Base-by-base conservation (phyloP, 768 basidiomycete species). In the Stropharia rugosoannulata region DNA sequence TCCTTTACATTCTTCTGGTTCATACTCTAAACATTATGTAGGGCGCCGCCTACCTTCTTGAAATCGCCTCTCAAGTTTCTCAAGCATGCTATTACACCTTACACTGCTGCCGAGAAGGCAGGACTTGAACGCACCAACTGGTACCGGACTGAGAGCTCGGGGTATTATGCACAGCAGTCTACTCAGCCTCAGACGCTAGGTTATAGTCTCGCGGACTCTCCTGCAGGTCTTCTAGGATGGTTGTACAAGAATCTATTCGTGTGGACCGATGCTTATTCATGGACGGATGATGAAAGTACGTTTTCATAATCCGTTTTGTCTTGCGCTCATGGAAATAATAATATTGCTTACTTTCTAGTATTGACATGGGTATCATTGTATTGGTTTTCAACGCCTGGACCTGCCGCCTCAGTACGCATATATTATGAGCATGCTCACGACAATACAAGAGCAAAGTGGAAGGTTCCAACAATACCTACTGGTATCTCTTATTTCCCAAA, bases 311-410 rank as follows among this genome's bases (percentile, higher is more conserved):
- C 19, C 32, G 16, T 43, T 16, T 18, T 25, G n/a, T 15, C 3
- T 10, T 41, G 6, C 37, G 15, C 7, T 10, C 4, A 10, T 22
- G 5, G 48, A 15, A 5, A 37, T 57, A 41, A n/a, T n/a, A 0
- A 53, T 10, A 19, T 48, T 15, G 19, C 19, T 3, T 1, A 25
- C 16, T 54, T 15, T 29, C 25, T 5, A 84, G 83, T 83, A 6
- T 56, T 85, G 19, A 82, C 80, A 0, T 85, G 83, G 83, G 65
- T 83, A n/a, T 83, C 81, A 2, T 71, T 83, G 7, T 83, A 79
- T 62, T 79, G 74, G 73, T 83, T 84, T 69, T 84, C 83, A 3
- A 74, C 75, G 8, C 72, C 78, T 0, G 84, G 84, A 0, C 84
- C 85, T 4, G 75, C 82, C 3, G 81, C 84, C 1, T 79, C 84